A percentile compares a stretch with the other conserved stretches of the same genome.
phyloP scores from a whole-genome alignment of 2,329 filamentous ascomycete genomes.

The Nigrospora sphaerica region DNA sequence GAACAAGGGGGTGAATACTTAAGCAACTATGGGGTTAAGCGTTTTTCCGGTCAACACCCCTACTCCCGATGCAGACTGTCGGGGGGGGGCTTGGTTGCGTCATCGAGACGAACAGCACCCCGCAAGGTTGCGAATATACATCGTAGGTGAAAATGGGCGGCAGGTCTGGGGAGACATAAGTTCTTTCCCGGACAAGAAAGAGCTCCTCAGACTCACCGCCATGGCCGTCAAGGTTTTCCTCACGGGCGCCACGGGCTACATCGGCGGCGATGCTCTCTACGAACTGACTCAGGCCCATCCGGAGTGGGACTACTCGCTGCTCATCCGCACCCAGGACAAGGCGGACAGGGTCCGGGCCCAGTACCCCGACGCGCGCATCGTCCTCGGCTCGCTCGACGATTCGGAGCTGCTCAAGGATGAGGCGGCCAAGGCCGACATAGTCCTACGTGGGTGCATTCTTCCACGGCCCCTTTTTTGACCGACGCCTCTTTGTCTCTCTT shows the following conservation, averaged over 20 bases:
- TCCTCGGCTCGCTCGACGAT: constrained; percentile 3
- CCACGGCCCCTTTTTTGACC: background rate
- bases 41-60: too few relatives aligned
- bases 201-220: background rate
- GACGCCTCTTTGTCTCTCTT: background rate
- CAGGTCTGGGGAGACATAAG: too few relatives aligned
- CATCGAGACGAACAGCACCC: too few relatives aligned
- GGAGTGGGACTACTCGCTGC: constrained; percentile 3
- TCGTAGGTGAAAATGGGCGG: too few relatives aligned
- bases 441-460: constrained; percentile 3
- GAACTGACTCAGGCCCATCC: constrained; percentile 3
- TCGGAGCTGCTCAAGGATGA: constrained; percentile 3
- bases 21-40: too few relatives aligned
- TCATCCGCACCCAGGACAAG: constrained; percentile 5
- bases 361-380: constrained; percentile 2
- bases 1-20: too few relatives aligned
- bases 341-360: constrained; percentile 2
- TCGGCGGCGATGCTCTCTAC: constrained; percentile 4
- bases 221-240: constrained; percentile 3
- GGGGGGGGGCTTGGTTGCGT: too few relatives aligned
- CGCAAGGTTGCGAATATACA: too few relatives aligned
- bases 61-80: too few relatives aligned
- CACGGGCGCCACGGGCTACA: constrained; percentile 6
- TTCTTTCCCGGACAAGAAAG: background rate
- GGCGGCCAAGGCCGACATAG: constrained; percentile 5